Evolutionary conservation across 495 filamentous ascomycete species (phyloP), one percentile per base, ranked within the genome.

Genomic region (Aspergillus ostianus): DNA sequence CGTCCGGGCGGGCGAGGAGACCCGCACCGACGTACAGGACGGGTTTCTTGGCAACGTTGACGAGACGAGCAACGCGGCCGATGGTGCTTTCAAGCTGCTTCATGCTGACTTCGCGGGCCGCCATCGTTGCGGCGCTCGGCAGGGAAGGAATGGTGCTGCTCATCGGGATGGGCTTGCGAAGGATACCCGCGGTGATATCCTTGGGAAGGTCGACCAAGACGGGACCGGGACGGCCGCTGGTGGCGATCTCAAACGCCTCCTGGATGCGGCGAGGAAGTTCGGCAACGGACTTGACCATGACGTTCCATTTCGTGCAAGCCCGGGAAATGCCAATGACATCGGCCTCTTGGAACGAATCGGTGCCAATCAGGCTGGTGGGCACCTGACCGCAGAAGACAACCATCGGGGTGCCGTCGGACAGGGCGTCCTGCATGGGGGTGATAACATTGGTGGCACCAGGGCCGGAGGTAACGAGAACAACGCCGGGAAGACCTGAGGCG

Each of bases 231-330:
- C 84, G 73, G 30, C 83, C 83, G 55, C 75, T 80, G 18, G 77
- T 84, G 0, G 84, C 83, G 58, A 85, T 86, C 64, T 85, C 82
- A 59, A 87, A 87, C 2, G 84, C 84, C 65, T 86, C 84, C 51
- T 86, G 81, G 46, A 87, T 85, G 44, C 77, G 70, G 47, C 77
- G 73, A 13, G 85, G 84, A 18, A 86, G 75, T 53, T 87, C 83
- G 12, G 80, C 80, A 46, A 85, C 77, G 56, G 80, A 81, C 65
- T 83, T 84, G 51, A 84, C 83, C 78, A 83, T 82, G n/a, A 81
- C 77, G 59, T 85, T 86, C 84, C 84, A 87, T 68, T 87, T 86
- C 9, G 84, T 87, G 70, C 84, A 85, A n/a, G 83, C 78, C 63
- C 80, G 72, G 18, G 82, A 80, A 63, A 87, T 84, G 59, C 82